phyloP scores from a whole-genome alignment of 2,329 filamentous ascomycete genomes.

The Apiospora hydei region DNA sequence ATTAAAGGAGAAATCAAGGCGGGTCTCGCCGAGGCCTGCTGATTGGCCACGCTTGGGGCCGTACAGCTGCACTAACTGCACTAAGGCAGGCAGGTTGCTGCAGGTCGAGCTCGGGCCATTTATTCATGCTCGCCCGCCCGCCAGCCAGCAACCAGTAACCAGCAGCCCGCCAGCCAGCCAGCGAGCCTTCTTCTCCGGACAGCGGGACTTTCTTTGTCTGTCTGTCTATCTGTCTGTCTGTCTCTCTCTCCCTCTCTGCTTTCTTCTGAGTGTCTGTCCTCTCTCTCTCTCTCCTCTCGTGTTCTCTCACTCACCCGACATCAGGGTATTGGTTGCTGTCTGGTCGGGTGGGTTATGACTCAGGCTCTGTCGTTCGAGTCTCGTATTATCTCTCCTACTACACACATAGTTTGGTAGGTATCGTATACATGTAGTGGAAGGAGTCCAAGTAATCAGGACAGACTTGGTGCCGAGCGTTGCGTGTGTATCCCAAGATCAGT shows the following conservation, averaged over 20 bases:
- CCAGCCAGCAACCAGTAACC: background rate
- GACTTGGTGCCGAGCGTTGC: no score
- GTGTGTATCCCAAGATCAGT: no score
- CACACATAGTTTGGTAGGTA: background rate
- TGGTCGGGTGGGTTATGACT: background rate
- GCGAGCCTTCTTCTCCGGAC: background rate
- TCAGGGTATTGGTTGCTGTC: background rate
- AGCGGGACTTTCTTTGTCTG: no score
- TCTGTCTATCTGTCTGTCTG: background rate
- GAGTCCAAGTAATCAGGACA: background rate
- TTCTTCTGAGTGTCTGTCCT: background rate
- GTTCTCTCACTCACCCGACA: background rate
- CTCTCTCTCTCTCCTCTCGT: background rate
- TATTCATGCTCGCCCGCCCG: background rate
- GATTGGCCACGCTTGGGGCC: background rate
- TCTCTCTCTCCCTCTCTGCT: background rate
- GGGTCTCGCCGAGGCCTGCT: background rate
- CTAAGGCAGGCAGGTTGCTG: slow-evolving; percentile 21
- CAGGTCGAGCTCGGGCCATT: slow-evolving; percentile 14
- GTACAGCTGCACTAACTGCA: background rate
- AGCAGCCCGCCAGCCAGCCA: background rate
- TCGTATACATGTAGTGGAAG: background rate
- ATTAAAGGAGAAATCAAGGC: slow-evolving; percentile 20
- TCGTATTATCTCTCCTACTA: background rate
- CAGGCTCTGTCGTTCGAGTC: slow-evolving; percentile 5